Percentiles rank a stretch among this genome's conserved stretches.
These are phyloP conservation scores for Conoideocrella luteorostrata DNA, from an alignment of 2,329 filamentous ascomycete species.

Conservation along the genomic window DNA sequence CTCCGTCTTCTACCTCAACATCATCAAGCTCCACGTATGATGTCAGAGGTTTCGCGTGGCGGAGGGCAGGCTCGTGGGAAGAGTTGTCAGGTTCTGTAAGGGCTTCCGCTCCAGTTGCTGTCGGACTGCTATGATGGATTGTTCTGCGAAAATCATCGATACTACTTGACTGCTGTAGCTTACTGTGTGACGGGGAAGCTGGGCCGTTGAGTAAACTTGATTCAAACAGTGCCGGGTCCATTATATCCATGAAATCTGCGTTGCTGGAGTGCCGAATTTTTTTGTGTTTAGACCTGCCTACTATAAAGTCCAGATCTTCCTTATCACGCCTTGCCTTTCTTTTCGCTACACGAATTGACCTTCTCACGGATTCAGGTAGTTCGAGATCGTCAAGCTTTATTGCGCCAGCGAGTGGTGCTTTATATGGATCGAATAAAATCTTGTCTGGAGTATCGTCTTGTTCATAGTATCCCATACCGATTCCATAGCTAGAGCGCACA, in stretches of 20 bases:
- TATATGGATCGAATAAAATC: conserved; percentile 54
- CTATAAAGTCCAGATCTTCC: conserved; percentile 48
- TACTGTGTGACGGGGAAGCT: neutral
- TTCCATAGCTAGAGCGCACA: conserved; percentile 39
- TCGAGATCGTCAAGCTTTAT: conserved; percentile 38
- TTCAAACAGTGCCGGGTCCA: conserved; percentile 50
- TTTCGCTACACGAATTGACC: conserved; percentile 46
- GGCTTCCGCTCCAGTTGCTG: conserved; percentile 7
- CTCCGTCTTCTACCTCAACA: conserved; percentile 22
- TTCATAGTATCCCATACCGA: conserved; percentile 56
- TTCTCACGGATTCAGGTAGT: conserved; percentile 49
- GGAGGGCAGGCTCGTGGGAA: conserved; percentile 39
- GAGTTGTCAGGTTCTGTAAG: neutral
- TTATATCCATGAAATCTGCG: conserved; percentile 29
- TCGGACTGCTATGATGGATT: conserved; percentile 24
- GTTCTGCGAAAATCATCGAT: conserved; percentile 14
- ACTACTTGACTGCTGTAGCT: neutral
- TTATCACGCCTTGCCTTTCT: conserved; percentile 46
- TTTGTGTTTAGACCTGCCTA: conserved; percentile 37
- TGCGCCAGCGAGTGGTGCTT: conserved; percentile 41
- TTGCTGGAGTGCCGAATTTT: conserved; percentile 26
- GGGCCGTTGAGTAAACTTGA: conserved; percentile 4
- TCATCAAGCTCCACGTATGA: conserved; percentile 47
- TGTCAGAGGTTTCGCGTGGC: conserved; percentile 45
- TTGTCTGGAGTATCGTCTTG: conserved; percentile 51